phyloP scores from a whole-genome alignment of 2,329 filamentous ascomycete species.

The Pseudopithomyces maydicus region DNA sequence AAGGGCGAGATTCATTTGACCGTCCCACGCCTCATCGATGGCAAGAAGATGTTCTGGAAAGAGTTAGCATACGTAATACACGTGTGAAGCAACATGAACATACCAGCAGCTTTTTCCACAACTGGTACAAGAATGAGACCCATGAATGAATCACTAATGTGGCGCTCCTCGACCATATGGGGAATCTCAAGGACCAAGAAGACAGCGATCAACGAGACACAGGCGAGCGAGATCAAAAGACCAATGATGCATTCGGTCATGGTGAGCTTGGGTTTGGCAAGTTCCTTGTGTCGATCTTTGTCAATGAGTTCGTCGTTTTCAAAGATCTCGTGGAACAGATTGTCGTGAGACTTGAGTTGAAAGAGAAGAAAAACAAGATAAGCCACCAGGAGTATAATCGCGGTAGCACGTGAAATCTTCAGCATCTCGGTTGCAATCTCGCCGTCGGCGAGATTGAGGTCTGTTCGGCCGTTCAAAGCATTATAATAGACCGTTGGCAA shows the following conservation, averaged over 20 bases:
- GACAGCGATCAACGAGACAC: conserved; percentile 75
- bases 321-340: conserved; percentile 76
- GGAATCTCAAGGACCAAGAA: conserved; percentile 76
- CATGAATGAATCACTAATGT: conserved; percentile 59
- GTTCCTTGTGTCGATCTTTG: conserved; percentile 65
- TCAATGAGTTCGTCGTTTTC: conserved; percentile 71
- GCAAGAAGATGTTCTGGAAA: conserved; percentile 75
- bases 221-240: conserved; percentile 65
- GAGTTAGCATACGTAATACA: conserved; percentile 2
- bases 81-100: background rate
- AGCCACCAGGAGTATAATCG: conserved; percentile 71
- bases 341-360: conserved; percentile 77
- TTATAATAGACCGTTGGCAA: conserved; percentile 61
- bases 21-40: conserved; percentile 82
- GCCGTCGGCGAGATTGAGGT: conserved; percentile 54
- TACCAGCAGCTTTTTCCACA: conserved; percentile 77
- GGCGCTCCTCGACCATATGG: conserved; percentile 58
- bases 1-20: conserved; percentile 83
- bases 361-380: conserved; percentile 69
- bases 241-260: conserved; percentile 73
- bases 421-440: conserved; percentile 63
- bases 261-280: conserved; percentile 70
- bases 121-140: conserved; percentile 79
- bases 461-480: conserved; percentile 34
- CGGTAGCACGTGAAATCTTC: conserved; percentile 71